Percentiles rank a stretch among this genome's conserved stretches.
These are phyloP conservation scores for Podila clonocystis DNA, from an alignment of 192 early-diverging fungal genomes.

Conservation along the genomic window DNA sequence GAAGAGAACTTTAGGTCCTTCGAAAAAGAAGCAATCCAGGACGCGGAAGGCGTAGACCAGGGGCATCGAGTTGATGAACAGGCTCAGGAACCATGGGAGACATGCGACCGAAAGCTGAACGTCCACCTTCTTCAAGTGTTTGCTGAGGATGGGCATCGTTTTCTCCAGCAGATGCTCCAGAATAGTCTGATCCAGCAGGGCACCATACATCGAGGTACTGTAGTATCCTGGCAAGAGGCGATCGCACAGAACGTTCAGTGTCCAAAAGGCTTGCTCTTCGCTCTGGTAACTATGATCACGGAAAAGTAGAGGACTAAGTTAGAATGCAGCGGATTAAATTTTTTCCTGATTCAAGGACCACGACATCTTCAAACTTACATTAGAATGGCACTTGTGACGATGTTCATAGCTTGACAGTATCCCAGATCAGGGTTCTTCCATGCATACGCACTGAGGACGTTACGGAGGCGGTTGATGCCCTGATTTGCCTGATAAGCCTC, in stretches of 20 bases:
- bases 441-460: conserved; percentile 89
- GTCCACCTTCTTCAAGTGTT: conserved; percentile 86
- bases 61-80: conserved; percentile 98
- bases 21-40: conserved; percentile 97
- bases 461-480: conserved; percentile 93
- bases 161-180: conserved; percentile 90
- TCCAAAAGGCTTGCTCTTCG: conserved; percentile 99
- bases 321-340: too few relatives aligned
- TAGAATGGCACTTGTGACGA: conserved; percentile 93
- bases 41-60: conserved; percentile 87
- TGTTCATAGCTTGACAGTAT: conserved; percentile 99
- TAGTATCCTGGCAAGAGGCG: conserved; percentile 96
- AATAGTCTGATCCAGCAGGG: conserved; percentile 94
- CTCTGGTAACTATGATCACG: conserved; percentile 71
- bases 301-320: too few relatives aligned
- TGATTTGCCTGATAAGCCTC: conserved; percentile 88
- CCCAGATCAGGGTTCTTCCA: conserved; percentile 91
- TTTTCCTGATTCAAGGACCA: too few relatives aligned
- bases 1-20: conserved; percentile 96
- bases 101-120: conserved; percentile 97
- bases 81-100: conserved; percentile 96
- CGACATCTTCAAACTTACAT: conserved; percentile 60
- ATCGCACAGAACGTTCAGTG: conserved; percentile 89
- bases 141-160: conserved; percentile 89
- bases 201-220: conserved; percentile 98